phyloP scores from a whole-genome alignment of 805 yeast species.

The Saturnispora hagleri region DNA sequence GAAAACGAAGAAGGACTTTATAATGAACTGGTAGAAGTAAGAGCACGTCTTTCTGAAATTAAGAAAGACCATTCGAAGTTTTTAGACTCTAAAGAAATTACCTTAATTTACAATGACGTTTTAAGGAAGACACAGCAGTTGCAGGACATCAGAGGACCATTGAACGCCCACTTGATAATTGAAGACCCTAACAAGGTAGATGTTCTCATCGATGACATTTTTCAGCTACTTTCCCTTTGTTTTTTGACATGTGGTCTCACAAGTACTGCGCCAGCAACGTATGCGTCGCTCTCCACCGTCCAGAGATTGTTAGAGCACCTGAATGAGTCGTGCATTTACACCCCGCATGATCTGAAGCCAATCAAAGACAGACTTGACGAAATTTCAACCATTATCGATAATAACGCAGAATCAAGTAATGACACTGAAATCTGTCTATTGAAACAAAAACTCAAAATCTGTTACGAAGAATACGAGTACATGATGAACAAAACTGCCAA shows the following conservation, averaged over 20 bases:
- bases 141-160: constrained; percentile 36
- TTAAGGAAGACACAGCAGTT: constrained; percentile 45
- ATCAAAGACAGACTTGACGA: constrained; percentile 65
- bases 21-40: constrained; percentile 32
- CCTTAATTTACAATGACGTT: constrained; percentile 48
- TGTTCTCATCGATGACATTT: constrained; percentile 73
- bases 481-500: constrained; percentile 49
- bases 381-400: constrained; percentile 53
- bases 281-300: constrained; percentile 81
- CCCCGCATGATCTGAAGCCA: constrained; percentile 75
- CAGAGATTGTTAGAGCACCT: constrained; percentile 76
- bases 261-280: constrained; percentile 88
- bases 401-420: constrained; percentile 17
- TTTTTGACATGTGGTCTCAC: constrained; percentile 88
- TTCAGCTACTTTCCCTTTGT: constrained; percentile 78
- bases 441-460: constrained; percentile 54
- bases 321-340: constrained; percentile 71
- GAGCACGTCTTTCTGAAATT: constrained; percentile 35
- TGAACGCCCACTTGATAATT: constrained; percentile 4
- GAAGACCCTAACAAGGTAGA: constrained; percentile 48
- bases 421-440: constrained; percentile 35
- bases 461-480: constrained; percentile 46
- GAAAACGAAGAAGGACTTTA: constrained; percentile 27
- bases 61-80: constrained; percentile 60
- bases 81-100: constrained; percentile 61